Percentiles rank a stretch among this genome's conserved stretches.
Conservation (phyloP, 176 grass and related monocot genomes). For the Rhynchospora breviuscula region DNA sequence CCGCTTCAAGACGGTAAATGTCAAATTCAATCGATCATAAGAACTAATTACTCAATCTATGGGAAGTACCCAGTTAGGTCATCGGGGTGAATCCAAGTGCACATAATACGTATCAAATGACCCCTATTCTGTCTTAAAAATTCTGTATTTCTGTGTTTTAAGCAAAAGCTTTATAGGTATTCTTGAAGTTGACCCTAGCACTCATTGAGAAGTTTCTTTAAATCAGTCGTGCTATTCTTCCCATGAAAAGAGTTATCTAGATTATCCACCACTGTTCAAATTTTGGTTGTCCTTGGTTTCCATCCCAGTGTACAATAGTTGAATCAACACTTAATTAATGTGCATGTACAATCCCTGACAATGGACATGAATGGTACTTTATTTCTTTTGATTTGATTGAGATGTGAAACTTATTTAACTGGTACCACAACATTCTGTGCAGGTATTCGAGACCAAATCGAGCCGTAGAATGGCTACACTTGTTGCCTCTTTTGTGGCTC, state of each 20-base stretch:
- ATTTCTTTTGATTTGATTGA: neutral
- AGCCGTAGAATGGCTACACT: slow-evolving; percentile 68
- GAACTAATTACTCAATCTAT: neutral
- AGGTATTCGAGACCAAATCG: slow-evolving; percentile 88
- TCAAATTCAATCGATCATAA: neutral
- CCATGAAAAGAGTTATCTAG: neutral
- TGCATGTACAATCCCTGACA: neutral
- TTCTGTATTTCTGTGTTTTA: neutral
- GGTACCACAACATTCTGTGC: neutral
- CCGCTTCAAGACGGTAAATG: slow-evolving; percentile 75
- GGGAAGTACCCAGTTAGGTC: neutral
- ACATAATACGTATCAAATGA: neutral
- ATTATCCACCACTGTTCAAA: neutral
- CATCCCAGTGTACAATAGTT: neutral
- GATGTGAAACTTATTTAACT: neutral
- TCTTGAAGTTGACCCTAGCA: neutral
- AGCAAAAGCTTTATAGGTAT: neutral
- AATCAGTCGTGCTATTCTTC: neutral
- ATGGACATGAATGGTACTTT: neutral
- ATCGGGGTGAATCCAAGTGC: neutral
- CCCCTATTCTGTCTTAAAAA: neutral
- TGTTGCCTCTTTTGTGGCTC: slow-evolving; percentile 63
- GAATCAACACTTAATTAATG: neutral
- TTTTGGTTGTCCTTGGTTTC: neutral
- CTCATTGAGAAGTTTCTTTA: neutral